Evolutionary conservation across 345 rosid species (phyloP), one percentile per base, ranked within the genome.

Genomic region (Eucalyptus lansdowneana): DNA sequence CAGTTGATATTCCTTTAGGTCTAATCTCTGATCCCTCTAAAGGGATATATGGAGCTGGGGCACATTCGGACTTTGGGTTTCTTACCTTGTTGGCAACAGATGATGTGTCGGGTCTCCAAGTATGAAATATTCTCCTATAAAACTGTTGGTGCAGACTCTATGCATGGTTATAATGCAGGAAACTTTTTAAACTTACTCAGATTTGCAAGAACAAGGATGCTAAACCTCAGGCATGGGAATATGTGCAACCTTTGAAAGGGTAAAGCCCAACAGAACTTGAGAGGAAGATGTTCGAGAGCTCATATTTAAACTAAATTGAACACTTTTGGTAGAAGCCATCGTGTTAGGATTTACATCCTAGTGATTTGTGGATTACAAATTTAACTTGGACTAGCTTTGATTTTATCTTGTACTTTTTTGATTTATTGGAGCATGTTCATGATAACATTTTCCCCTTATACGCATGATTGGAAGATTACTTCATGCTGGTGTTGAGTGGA

Each of bases 51-150:
- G 99, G 96, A 62, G 95, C 97, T 87, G 99, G 99, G 88, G 97
- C 99, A 54, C 99, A 97, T 92, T 94, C 98, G 87, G 99, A 97
- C 90, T 96, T 21, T 49, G 99, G 99, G 88, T 91, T 97, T 92
- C 92, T 97, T 87, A 97, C 99, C 81, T 96, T 97, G 34, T 91
- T 97, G 91, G 97, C 97, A 80, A 97, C 98, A 6, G 99, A 96
- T 91, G 93, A 93, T 87, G 95, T 96, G 21, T 83, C 86, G 51
- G 99, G 97, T 76, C 97, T 96, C 85, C 99, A 97, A 92, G 99
- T 96, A 93, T 50, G 47, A 37, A 67, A 27, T 91, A 42, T 14
- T 44, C 31, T 88, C 24, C 45, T 81, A 67, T 53, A 51, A 27
- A n/a, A 34, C 87, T 72, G 83, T 72, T 72, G 83, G 25, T 37